Conservation (phyloP, 306 rosid species). For the Acacia acuminata region DNA sequence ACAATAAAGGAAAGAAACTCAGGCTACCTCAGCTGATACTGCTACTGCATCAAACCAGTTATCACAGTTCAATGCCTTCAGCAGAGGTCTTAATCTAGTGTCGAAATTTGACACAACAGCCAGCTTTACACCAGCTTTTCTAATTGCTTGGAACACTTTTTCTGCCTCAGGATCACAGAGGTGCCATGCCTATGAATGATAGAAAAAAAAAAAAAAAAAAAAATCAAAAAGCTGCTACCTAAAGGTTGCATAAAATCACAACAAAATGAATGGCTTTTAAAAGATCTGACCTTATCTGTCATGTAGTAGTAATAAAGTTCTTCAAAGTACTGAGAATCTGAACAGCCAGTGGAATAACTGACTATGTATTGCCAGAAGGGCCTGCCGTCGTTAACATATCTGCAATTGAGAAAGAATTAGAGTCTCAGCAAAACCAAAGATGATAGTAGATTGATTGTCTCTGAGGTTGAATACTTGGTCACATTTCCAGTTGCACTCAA, state of each 20-base stretch:
- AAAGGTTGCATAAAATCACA: neutral
- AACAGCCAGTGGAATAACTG: conserved; percentile 87
- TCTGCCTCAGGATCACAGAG: conserved; percentile 87
- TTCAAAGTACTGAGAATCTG: conserved; percentile 93
- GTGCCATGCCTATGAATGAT: conserved; percentile 86
- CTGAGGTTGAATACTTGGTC: neutral
- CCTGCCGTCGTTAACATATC: conserved; percentile 92
- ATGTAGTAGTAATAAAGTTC: conserved; percentile 83
- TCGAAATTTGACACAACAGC: conserved; percentile 92
- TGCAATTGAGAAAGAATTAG: conserved; percentile 40
- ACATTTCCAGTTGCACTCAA: conserved; percentile 5
- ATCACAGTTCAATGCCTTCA: conserved; percentile 79
- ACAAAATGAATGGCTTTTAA: conserved; percentile 1
- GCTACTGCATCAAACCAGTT: conserved; percentile 97
- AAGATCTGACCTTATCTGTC: conserved; percentile 73
- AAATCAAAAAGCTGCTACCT: conserved; percentile 17
- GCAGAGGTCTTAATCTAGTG: conserved; percentile 83
- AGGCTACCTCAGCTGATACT: conserved; percentile 89
- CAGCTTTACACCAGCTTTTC: conserved; percentile 79
- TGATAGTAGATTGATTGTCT: conserved; percentile 1
- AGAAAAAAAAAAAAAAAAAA: neutral
- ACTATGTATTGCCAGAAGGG: conserved; percentile 99
- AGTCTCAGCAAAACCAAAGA: conserved; percentile 15
- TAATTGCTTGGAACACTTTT: conserved; percentile 66
- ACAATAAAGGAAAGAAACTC: neutral